Percentiles rank a stretch among this genome's conserved stretches.
phyloP scores from a whole-genome alignment of 2,329 filamentous ascomycete genomes.

The Colletotrichum filicis region DNA sequence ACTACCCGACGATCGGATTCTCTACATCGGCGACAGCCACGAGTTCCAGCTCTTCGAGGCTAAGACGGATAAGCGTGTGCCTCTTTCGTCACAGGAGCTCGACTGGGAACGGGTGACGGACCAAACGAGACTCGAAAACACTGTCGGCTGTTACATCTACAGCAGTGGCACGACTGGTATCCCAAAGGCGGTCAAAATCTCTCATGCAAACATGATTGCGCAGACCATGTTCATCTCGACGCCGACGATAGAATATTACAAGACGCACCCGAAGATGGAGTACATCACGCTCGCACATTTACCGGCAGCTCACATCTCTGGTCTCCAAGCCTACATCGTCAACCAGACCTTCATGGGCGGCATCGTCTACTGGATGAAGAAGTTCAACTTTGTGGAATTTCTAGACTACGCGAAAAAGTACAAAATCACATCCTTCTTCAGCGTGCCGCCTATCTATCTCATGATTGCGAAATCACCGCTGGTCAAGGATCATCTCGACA shows the following conservation, averaged over 20 bases:
- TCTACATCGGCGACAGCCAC: conserved; percentile 36
- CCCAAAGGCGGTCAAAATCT: conserved; percentile 59
- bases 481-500: conserved; percentile 66
- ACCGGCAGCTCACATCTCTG: conserved; percentile 58
- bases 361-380: conserved; percentile 70
- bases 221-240: conserved; percentile 45
- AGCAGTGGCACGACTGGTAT: conserved; percentile 61
- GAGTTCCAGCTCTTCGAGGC: conserved; percentile 42
- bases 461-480: conserved; percentile 66
- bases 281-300: conserved; percentile 54
- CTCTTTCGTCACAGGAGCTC: conserved; percentile 50
- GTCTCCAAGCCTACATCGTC: conserved; percentile 56
- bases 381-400: conserved; percentile 67
- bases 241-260: conserved; percentile 43
- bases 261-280: conserved; percentile 40
- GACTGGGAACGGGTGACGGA: conserved; percentile 67
- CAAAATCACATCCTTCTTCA: conserved; percentile 65
- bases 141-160: conserved; percentile 56
- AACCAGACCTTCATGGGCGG: conserved; percentile 54
- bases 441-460: conserved; percentile 70
- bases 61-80: conserved; percentile 42
- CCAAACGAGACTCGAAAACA: conserved; percentile 51
- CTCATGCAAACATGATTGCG: conserved; percentile 57
- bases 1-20: conserved; percentile 48
- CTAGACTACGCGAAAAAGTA: conserved; percentile 62